Conservation (phyloP, 225 moss, liverwort and hornwort genomes). For the Asterella californica region DNA sequence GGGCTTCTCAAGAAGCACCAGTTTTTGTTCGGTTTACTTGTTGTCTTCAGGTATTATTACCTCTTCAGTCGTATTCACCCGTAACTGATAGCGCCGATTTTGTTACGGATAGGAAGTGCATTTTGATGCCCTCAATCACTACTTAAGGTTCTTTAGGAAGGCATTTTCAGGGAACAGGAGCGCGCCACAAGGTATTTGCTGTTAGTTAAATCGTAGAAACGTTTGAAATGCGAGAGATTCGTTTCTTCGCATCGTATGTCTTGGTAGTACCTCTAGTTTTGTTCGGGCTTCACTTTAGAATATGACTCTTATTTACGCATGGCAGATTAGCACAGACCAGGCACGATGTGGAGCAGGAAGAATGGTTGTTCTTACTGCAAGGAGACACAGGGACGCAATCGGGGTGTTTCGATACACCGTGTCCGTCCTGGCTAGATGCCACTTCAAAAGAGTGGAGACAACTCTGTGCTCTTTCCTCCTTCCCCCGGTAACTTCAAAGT, state of each 20-base stretch:
- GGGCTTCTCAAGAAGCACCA: slow-evolving; percentile 44
- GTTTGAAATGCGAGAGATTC: neutral
- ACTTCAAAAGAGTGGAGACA: slow-evolving; percentile 47
- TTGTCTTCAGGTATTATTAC: slow-evolving; percentile 45
- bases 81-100: neutral
- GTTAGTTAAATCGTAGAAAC: neutral
- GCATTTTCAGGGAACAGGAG: too few relatives aligned
- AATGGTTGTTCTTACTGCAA: slow-evolving; percentile 50
- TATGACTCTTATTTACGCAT: neutral
- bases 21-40: slow-evolving; percentile 43
- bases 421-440: slow-evolving; percentile 42
- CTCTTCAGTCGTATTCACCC: neutral
- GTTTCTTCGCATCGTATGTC: neutral
- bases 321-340: slow-evolving; percentile 50
- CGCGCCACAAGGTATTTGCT: neutral
- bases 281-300: neutral
- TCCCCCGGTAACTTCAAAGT: slow-evolving; percentile 29
- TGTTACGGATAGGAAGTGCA: too few relatives aligned
- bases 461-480: slow-evolving; percentile 32
- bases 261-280: too few relatives aligned
- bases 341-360: slow-evolving; percentile 44
- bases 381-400: slow-evolving; percentile 33
- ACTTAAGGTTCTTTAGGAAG: too few relatives aligned
- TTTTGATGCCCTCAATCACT: too few relatives aligned
- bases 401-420: slow-evolving; percentile 18